phyloP scores from a whole-genome alignment of 257 asterid genomes.

The Solanum lignicaule region DNA sequence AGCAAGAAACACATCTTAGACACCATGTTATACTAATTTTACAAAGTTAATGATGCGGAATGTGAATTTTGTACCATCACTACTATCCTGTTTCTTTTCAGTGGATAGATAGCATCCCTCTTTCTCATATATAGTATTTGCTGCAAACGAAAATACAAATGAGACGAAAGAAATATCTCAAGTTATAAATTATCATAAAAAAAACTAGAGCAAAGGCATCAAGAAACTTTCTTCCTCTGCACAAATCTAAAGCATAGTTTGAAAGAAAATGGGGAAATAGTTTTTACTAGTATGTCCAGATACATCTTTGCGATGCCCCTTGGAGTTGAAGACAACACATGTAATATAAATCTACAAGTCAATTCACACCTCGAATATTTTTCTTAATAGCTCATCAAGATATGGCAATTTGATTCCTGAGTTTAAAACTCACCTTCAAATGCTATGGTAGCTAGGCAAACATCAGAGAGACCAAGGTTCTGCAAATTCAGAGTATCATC shows the following conservation, averaged over 20 bases:
- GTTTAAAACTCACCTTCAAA: slow-evolving; percentile 48
- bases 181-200: not conserved
- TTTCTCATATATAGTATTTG: slow-evolving; percentile 15
- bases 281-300: not conserved
- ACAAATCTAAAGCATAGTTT: not conserved
- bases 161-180: not conserved
- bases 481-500: slow-evolving; percentile 69
- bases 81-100: slow-evolving; percentile 5
- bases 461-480: slow-evolving; percentile 77
- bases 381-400: not conserved
- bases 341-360: not conserved
- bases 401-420: not conserved
- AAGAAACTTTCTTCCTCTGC: not conserved
- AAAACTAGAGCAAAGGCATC: not conserved
- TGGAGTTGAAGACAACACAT: not conserved
- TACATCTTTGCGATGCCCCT: not conserved
- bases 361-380: not conserved
- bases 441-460: slow-evolving; percentile 76
- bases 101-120: slow-evolving; percentile 22
- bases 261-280: not conserved
- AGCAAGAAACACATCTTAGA: slow-evolving; percentile 7
- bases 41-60: not conserved
- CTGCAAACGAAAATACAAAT: slow-evolving; percentile 20
- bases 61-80: slow-evolving; percentile 19
- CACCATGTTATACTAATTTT: not conserved